Evolutionary conservation across 2,329 filamentous ascomycete species (phyloP).

Genomic region (Penicillium sp.): DNA sequence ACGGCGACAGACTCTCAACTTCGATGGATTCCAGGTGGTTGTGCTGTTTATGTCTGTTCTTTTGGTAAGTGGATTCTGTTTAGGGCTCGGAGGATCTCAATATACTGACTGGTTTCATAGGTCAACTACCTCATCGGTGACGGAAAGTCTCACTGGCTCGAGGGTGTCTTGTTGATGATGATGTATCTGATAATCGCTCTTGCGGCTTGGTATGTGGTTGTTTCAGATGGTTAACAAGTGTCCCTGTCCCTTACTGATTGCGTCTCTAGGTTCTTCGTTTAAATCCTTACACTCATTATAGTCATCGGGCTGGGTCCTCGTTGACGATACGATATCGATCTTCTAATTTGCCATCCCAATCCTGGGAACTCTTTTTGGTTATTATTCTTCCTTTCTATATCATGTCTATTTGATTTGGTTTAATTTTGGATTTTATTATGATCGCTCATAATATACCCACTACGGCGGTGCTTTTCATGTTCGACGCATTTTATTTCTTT

Average conservation of each 20-base stretch:
- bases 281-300: not conserved
- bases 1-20: conserved; percentile 62
- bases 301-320: not conserved
- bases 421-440: conserved; percentile 1
- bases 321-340: not conserved
- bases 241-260: not conserved
- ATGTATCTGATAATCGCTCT: conserved; percentile 64
- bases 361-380: not conserved
- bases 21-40: conserved; percentile 84
- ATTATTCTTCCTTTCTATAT: not conserved
- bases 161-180: conserved; percentile 60
- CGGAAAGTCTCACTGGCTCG: conserved; percentile 60
- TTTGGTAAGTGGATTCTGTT: conserved; percentile 32
- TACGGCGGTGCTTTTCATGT: not conserved
- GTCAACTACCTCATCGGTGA: conserved; percentile 65
- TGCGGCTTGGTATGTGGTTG: conserved; percentile 52
- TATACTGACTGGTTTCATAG: conserved; percentile 29
- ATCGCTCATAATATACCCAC: conserved; percentile 8
- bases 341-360: not conserved
- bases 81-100: not conserved
- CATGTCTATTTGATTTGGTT: not conserved
- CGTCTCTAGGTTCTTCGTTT: conserved; percentile 7
- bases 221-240: not conserved
- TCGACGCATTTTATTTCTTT: not conserved
- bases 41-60: conserved; percentile 58